phyloP scores from a whole-genome alignment of 257 asterid genomes.

The Nicotiana knightiana region DNA sequence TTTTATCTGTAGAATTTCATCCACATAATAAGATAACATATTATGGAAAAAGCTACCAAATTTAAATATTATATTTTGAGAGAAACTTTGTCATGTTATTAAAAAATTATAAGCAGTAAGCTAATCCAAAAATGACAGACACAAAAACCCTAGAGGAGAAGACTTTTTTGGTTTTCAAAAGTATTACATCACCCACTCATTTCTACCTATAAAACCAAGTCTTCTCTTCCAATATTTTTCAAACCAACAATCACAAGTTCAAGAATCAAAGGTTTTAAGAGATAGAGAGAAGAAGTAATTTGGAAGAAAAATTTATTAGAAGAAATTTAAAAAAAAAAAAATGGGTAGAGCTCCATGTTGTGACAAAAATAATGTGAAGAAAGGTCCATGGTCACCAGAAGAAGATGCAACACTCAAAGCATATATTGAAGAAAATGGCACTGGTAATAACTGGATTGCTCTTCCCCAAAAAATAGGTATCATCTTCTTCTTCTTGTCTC shows the following conservation, averaged over 20 bases:
- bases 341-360: conserved; percentile 99
- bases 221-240: conserved; percentile 46
- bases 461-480: conserved; percentile 96
- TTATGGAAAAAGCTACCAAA: conserved; percentile 32
- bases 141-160: conserved; percentile 58
- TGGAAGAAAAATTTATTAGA: background rate
- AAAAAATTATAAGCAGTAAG: conserved; percentile 22
- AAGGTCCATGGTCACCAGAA: conserved; percentile 97
- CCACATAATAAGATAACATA: conserved; percentile 34
- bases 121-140: conserved; percentile 58
- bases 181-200: conserved; percentile 52
- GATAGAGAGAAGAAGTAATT: background rate
- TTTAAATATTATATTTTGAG: conserved; percentile 17
- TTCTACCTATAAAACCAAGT: conserved; percentile 68
- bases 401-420: conserved; percentile 89
- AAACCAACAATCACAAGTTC: conserved; percentile 15
- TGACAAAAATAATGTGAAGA: conserved; percentile 88
- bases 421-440: conserved; percentile 69
- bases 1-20: conserved; percentile 23
- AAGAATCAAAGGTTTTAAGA: conserved; percentile 7
- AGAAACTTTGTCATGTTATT: conserved; percentile 36
- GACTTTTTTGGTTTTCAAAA: conserved; percentile 43
- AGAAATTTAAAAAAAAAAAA: background rate
- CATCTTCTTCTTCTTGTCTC: background rate
- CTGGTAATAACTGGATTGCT: conserved; percentile 97